Evolutionary conservation across 2,329 filamentous ascomycete species (phyloP).

Genomic region (Macrophomina phaseolina): DNA sequence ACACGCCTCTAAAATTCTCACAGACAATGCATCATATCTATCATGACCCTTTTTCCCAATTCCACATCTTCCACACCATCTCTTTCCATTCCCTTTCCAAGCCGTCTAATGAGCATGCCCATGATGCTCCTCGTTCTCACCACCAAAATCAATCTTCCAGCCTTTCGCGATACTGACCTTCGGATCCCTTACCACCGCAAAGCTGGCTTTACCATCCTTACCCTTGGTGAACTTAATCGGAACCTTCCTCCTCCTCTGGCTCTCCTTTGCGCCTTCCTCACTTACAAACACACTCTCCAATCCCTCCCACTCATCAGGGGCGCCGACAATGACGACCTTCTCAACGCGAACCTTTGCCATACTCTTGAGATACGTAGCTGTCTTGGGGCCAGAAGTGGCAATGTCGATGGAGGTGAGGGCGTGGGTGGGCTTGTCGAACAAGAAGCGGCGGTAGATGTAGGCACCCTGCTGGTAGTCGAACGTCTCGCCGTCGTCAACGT

Average conservation of each 20-base stretch:
- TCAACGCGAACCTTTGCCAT: conserved; percentile 83
- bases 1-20: neutral
- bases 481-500: conserved; percentile 91
- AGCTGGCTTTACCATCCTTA: conserved; percentile 62
- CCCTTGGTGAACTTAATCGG: conserved; percentile 65
- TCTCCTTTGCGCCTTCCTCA: conserved; percentile 60
- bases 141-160: conserved; percentile 66
- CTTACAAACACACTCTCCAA: conserved; percentile 69
- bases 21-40: neutral
- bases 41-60: neutral
- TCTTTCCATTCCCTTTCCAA: neutral
- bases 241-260: conserved; percentile 52
- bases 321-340: conserved; percentile 82
- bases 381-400: conserved; percentile 58
- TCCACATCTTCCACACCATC: neutral
- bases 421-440: conserved; percentile 60
- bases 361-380: conserved; percentile 75
- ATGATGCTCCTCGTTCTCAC: neutral
- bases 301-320: conserved; percentile 72
- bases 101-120: conserved; percentile 1
- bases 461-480: conserved; percentile 87
- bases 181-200: conserved; percentile 69
- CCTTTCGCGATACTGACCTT: conserved; percentile 65
- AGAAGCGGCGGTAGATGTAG: conserved; percentile 85
- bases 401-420: conserved; percentile 74